A percentile compares a stretch with the other conserved stretches of the same genome.
Evolutionary conservation across 371 early-diverging fungal species (phyloP).

Genomic region (Mortierella sp.): DNA sequence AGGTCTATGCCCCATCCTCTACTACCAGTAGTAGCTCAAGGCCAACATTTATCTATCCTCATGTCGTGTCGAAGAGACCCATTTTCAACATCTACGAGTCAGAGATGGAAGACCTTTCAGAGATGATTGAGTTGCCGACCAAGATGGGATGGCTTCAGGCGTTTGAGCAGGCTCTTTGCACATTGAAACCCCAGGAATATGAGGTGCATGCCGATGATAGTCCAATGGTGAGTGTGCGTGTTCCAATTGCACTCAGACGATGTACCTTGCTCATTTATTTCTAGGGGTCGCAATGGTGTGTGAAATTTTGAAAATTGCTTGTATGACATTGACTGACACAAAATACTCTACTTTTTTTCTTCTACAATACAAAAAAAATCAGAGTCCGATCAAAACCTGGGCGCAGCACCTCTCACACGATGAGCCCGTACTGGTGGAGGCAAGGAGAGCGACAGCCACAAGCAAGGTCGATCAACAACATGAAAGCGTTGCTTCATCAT

Average conservation of each 20-base stretch:
- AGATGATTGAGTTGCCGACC: constrained; percentile 23
- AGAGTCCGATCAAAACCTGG: constrained; percentile 33
- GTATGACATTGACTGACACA: neutral
- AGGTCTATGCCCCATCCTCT: neutral
- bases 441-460: neutral
- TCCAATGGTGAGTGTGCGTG: constrained; percentile 21
- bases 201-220: constrained; percentile 1
- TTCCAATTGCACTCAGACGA: neutral
- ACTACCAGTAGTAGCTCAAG: neutral
- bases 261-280: neutral
- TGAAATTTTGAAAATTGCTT: neutral
- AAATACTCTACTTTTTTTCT: neutral
- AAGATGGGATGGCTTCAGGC: constrained; percentile 41
- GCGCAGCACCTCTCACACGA: constrained; percentile 19
- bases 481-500: neutral
- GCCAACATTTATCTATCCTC: constrained; percentile 31
- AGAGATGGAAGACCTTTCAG: constrained; percentile 44
- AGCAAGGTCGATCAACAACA: neutral
- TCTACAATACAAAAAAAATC: neutral
- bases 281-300: neutral
- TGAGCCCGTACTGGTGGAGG: neutral
- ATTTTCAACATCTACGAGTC: constrained; percentile 52
- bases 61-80: constrained; percentile 30
- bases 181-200: constrained; percentile 15
- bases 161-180: constrained; percentile 25